A percentile compares a stretch with the other conserved stretches of the same genome.
These are phyloP conservation scores for Porphyra umbilicalis DNA, from an alignment of 31 red algal genomes.

Conservation along the genomic window DNA sequence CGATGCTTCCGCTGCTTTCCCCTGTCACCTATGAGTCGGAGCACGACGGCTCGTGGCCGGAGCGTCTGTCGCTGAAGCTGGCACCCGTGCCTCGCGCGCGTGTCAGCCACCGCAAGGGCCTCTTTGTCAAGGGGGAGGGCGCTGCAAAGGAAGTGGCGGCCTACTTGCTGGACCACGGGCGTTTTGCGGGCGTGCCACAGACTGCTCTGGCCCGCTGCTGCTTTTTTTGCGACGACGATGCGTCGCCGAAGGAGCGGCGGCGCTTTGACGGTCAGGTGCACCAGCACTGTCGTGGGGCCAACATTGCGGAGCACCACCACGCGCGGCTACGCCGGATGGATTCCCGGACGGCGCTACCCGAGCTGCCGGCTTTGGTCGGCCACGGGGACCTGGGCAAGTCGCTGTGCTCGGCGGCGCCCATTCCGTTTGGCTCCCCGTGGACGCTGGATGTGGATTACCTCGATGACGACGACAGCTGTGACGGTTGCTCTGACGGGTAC, in stretches of 20 bases:
- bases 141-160: slow-evolving; percentile 85
- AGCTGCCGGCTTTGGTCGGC: neutral
- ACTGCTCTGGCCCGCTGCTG: slow-evolving; percentile 72
- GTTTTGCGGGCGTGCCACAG: slow-evolving; percentile 75
- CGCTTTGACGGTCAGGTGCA: neutral
- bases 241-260: neutral
- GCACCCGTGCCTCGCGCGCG: slow-evolving; percentile 14
- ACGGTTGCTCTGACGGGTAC: neutral
- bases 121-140: slow-evolving; percentile 63
- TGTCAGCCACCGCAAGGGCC: slow-evolving; percentile 19
- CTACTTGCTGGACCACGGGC: slow-evolving; percentile 86
- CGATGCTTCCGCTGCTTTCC: slow-evolving; percentile 5
- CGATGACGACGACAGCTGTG: neutral
- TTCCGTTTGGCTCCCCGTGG: neutral
- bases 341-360: neutral
- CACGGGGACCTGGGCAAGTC: neutral
- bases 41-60: slow-evolving; percentile 20
- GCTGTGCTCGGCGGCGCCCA: neutral
- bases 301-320: neutral
- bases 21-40: slow-evolving; percentile 15
- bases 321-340: neutral
- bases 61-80: neutral
- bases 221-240: neutral
- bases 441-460: neutral
- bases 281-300: neutral